These are phyloP conservation scores for Pterocarpus santalinus DNA, from an alignment of 306 rosid species.

Conservation along the genomic window DNA sequence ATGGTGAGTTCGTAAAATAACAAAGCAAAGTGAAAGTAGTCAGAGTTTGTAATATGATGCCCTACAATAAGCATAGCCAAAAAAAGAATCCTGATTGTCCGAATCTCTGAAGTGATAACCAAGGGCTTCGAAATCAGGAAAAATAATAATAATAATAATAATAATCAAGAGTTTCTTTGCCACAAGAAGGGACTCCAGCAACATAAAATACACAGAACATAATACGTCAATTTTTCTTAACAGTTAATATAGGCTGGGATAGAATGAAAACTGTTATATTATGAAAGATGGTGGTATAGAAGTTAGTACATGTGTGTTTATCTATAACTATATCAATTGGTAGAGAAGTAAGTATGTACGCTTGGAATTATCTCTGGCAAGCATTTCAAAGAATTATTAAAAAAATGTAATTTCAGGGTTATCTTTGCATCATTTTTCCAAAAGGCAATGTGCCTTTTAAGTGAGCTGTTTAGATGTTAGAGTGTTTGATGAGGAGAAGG, in stretches of 20 bases:
- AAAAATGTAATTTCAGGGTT: neutral
- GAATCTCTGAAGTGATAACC: neutral
- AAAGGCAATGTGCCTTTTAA: neutral
- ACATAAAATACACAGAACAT: neutral
- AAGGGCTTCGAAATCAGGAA: neutral
- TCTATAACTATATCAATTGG: neutral
- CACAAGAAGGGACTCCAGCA: neutral
- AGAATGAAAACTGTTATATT: neutral
- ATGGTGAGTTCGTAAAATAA: neutral
- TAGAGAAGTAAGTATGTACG: neutral
- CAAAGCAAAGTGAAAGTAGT: neutral
- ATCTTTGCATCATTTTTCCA: neutral
- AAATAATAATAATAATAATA: too few relatives aligned
- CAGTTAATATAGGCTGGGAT: neutral
- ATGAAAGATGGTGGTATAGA: neutral
- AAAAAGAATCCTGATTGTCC: neutral
- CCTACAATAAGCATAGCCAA: neutral
- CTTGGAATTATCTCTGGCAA: neutral
- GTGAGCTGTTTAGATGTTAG: neutral
- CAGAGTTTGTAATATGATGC: constrained; percentile 16
- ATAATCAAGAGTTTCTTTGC: neutral
- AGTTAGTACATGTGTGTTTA: neutral
- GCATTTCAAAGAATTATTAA: neutral
- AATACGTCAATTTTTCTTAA: neutral
- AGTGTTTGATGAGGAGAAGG: neutral